Percentiles rank a stretch among this genome's conserved stretches.
These are phyloP conservation scores for Aspergillus pseudoviridinutans DNA, from an alignment of 2,329 filamentous ascomycete genomes.

Conservation along the genomic window DNA sequence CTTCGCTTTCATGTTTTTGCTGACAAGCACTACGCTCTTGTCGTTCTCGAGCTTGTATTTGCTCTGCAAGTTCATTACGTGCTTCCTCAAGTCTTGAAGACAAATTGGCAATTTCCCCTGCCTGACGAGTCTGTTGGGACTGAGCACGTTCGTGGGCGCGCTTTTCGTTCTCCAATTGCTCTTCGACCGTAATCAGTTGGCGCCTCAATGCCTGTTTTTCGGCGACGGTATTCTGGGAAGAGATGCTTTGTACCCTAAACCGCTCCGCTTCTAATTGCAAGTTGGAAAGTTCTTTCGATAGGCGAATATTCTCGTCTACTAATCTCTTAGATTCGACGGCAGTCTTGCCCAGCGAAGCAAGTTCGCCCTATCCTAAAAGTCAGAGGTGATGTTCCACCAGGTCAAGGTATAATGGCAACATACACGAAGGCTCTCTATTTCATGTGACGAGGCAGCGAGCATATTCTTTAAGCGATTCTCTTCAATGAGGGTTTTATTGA, in stretches of 20 bases:
- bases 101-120: conserved; percentile 38
- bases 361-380: conserved; percentile 56
- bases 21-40: conserved; percentile 52
- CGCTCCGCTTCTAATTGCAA: conserved; percentile 61
- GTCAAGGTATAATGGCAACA: conserved; percentile 5
- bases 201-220: conserved; percentile 79
- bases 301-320: conserved; percentile 60
- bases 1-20: conserved; percentile 57
- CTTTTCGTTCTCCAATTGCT: conserved; percentile 79
- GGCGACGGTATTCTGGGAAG: conserved; percentile 64
- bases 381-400: conserved; percentile 14
- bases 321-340: conserved; percentile 68
- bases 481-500: conserved; percentile 49
- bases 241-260: conserved; percentile 54
- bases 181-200: conserved; percentile 71
- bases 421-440: conserved; percentile 56
- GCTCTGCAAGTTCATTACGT: conserved; percentile 48
- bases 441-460: conserved; percentile 48
- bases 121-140: conserved; percentile 31
- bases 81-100: conserved; percentile 45
- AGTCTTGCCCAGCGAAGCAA: conserved; percentile 63
- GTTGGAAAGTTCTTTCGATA: conserved; percentile 56
- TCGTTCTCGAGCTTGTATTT: conserved; percentile 46
- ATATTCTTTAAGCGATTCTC: conserved; percentile 24
- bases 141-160: conserved; percentile 60